These are phyloP conservation scores for Scedosporium aurantiacum DNA, from an alignment of 2,329 filamentous ascomycete genomes.

Conservation along the genomic window DNA sequence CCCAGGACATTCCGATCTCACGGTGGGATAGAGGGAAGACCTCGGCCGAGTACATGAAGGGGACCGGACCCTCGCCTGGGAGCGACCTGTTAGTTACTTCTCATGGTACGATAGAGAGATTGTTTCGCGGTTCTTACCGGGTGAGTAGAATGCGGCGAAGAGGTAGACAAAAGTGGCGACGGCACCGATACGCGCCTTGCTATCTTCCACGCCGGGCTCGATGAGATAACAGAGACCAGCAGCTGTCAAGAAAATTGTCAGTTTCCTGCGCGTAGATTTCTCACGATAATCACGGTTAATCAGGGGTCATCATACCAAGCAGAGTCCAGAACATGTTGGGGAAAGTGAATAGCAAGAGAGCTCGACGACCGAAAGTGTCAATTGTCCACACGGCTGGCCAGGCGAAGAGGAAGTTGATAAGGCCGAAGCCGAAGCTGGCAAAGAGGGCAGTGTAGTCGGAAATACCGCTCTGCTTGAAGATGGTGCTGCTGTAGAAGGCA, in stretches of 20 bases:
- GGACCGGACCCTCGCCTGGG: constrained; percentile 44
- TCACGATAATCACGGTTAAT: neutral
- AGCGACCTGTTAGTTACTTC: neutral
- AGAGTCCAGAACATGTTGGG: constrained; percentile 54
- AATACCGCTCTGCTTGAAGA: constrained; percentile 33
- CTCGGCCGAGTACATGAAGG: constrained; percentile 52
- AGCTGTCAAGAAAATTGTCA: constrained; percentile 11
- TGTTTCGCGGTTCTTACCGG: constrained; percentile 25
- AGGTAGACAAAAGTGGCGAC: constrained; percentile 54
- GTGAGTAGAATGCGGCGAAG: constrained; percentile 55
- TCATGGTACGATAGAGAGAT: neutral
- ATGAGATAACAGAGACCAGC: constrained; percentile 28
- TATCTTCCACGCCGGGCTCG: constrained; percentile 17
- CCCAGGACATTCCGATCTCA: constrained; percentile 53
- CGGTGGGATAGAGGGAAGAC: constrained; percentile 54
- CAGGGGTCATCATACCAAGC: constrained; percentile 20
- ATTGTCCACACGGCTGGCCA: constrained; percentile 57
- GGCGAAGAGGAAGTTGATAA: constrained; percentile 56
- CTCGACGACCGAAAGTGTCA: constrained; percentile 53
- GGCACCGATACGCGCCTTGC: constrained; percentile 34
- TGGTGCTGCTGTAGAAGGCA: constrained; percentile 35
- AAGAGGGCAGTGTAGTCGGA: constrained; percentile 25
- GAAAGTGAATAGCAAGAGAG: constrained; percentile 53
- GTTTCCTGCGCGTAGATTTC: constrained; percentile 3
- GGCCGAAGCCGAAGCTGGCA: constrained; percentile 32